Evolutionary conservation across 768 basidiomycete genomes (phyloP).

Genomic region (Amanita phalloides): DNA sequence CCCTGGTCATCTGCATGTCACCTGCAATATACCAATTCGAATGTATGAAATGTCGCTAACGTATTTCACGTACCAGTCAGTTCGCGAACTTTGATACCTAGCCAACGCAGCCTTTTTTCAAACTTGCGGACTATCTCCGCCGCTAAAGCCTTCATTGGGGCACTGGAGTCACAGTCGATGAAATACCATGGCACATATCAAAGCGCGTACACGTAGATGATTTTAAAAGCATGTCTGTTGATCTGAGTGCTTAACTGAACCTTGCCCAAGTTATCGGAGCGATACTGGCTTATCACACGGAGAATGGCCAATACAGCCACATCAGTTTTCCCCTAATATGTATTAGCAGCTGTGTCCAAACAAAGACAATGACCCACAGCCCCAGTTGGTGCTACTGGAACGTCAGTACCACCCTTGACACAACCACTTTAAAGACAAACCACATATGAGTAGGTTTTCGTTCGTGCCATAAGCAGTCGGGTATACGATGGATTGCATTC

Average conservation of each 20-base stretch:
- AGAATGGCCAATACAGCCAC: constrained; percentile 92
- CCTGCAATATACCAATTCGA: constrained; percentile 24
- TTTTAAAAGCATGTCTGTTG: constrained; percentile 71
- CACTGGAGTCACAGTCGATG: constrained; percentile 32
- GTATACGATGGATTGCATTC: constrained; percentile 93
- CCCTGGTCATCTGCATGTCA: constrained; percentile 95
- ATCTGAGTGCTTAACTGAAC: constrained; percentile 39
- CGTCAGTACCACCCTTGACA: background rate
- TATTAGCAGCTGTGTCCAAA: constrained; percentile 6
- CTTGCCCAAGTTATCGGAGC: constrained; percentile 16
- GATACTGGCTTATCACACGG: constrained; percentile 74
- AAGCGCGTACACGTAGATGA: constrained; percentile 81
- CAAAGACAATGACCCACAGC: constrained; percentile 50
- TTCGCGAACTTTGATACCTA: constrained; percentile 79
- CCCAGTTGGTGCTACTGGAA: constrained; percentile 79
- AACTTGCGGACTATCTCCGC: constrained; percentile 93
- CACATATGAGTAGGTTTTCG: constrained; percentile 93
- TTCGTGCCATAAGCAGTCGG: constrained; percentile 90
- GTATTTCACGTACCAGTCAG: constrained; percentile 54
- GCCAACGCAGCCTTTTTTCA: constrained; percentile 82
- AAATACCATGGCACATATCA: background rate
- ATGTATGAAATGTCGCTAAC: background rate
- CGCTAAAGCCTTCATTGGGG: constrained; percentile 97
- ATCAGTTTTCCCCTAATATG: constrained; percentile 90
- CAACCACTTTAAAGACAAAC: constrained; percentile 25